Evolutionary conservation across 805 yeast genomes (phyloP).

Genomic region (Clavispora fructus): DNA sequence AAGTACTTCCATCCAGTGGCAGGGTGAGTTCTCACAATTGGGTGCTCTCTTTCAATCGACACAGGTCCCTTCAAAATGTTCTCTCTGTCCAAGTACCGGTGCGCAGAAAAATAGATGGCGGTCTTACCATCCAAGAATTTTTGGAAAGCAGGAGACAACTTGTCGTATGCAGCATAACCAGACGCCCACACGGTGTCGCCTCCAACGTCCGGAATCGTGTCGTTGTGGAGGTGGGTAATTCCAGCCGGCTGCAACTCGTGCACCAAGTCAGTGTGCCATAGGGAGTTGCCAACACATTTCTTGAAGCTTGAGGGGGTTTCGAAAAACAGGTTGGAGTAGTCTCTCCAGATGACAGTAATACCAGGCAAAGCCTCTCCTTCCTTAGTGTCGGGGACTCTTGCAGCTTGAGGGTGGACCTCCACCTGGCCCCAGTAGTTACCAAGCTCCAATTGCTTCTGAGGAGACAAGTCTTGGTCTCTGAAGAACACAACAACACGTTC

Average conservation of each 20-base stretch:
- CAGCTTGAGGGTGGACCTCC: conserved; percentile 18
- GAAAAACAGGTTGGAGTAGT: conserved; percentile 18
- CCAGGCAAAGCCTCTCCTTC: conserved; percentile 16
- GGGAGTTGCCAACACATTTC: conserved; percentile 17
- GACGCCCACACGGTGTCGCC: conserved; percentile 57
- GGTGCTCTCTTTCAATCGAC: conserved; percentile 25
- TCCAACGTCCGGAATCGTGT: conserved; percentile 45
- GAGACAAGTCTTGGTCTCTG: conserved; percentile 26
- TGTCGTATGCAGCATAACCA: conserved; percentile 54
- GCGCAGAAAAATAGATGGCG: conserved; percentile 40
- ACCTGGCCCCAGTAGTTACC: conserved; percentile 29
- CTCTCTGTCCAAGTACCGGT: conserved; percentile 31
- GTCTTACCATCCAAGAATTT: conserved; percentile 48
- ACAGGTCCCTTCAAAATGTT: conserved; percentile 29
- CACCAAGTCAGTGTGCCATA: conserved; percentile 46
- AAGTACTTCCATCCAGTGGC: conserved; percentile 30
- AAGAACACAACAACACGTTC: conserved; percentile 27
- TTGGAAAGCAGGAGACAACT: conserved; percentile 47
- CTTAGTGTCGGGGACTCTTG: conserved; percentile 12
- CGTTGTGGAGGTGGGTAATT: conserved; percentile 48
- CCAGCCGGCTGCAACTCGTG: conserved; percentile 57
- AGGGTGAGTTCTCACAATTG: conserved; percentile 27
- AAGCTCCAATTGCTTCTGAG: conserved; percentile 25
- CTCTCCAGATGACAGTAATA: conserved; percentile 28
- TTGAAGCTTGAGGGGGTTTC: conserved; percentile 24